phyloP scores from a whole-genome alignment of 2,329 filamentous ascomycete species.

The Claviceps spartinae region DNA sequence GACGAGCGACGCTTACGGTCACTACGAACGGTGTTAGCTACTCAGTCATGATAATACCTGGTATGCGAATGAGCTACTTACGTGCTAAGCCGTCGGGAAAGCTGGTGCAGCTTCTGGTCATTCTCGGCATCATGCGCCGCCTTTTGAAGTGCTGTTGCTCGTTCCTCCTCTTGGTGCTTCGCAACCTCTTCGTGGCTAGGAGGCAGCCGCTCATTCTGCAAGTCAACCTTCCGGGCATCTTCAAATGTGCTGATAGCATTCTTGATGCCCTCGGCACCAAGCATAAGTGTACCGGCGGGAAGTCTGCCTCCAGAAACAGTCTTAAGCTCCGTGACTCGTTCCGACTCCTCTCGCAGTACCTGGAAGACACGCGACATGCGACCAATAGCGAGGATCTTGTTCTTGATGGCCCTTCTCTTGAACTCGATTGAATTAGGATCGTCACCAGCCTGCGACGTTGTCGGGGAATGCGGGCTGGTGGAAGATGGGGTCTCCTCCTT shows the following conservation, averaged over 20 bases:
- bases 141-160: conserved; percentile 70
- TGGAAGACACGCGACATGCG: conserved; percentile 96
- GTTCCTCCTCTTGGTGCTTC: conserved; percentile 67
- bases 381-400: conserved; percentile 97
- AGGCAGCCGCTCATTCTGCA: conserved; percentile 90
- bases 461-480: conserved; percentile 43
- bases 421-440: conserved; percentile 84
- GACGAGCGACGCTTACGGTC: conserved; percentile 18
- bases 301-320: conserved; percentile 86
- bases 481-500: conserved; percentile 72
- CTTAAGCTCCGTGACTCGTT: conserved; percentile 94
- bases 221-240: conserved; percentile 88
- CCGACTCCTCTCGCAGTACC: conserved; percentile 91
- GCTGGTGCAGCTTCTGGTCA: conserved; percentile 70
- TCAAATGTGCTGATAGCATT: conserved; percentile 95
- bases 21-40: conserved; percentile 9
- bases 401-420: conserved; percentile 95
- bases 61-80: conserved; percentile 28
- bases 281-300: conserved; percentile 91
- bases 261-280: conserved; percentile 96
- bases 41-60: neutral
- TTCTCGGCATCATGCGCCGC: conserved; percentile 84
- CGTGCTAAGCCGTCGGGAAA: conserved; percentile 92
- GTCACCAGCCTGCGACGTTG: conserved; percentile 31
- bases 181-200: conserved; percentile 86